phyloP scores from a whole-genome alignment of 768 basidiomycete genomes.

The Fistulinella prunicolor region DNA sequence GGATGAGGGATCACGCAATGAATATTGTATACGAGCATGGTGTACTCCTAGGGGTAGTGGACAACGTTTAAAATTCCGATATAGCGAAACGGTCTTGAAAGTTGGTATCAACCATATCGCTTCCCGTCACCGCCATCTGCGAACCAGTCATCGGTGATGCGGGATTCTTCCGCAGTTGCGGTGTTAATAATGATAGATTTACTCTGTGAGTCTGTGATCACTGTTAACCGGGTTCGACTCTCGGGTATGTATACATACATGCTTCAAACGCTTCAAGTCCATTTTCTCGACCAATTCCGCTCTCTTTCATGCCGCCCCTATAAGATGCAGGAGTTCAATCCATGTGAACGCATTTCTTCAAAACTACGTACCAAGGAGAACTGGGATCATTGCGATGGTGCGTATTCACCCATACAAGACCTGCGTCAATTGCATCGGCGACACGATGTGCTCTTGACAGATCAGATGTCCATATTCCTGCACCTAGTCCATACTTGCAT shows the following conservation, averaged over 20 bases:
- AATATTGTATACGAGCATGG: constrained; percentile 4
- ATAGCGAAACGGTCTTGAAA: background rate
- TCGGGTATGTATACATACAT: constrained; percentile 44
- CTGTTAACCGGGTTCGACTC: constrained; percentile 1
- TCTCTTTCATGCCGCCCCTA: constrained; percentile 90
- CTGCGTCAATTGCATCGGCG: constrained; percentile 64
- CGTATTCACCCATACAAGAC: constrained; percentile 85
- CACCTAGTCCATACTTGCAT: constrained; percentile 78
- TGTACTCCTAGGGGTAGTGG: constrained; percentile 13
- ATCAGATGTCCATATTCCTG: constrained; percentile 76
- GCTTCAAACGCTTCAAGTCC: constrained; percentile 77
- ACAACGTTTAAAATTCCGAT: background rate
- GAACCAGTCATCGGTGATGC: constrained; percentile 74
- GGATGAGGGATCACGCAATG: constrained; percentile 20
- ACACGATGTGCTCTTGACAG: constrained; percentile 75
- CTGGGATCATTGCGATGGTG: constrained; percentile 89
- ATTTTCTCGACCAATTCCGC: constrained; percentile 85
- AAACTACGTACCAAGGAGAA: constrained; percentile 65
- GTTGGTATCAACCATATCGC: constrained; percentile 60
- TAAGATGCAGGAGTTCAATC: constrained; percentile 4
- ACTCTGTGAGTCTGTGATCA: constrained; percentile 68
- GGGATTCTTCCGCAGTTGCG: constrained; percentile 58
- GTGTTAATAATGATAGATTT: constrained; percentile 78
- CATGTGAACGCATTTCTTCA: background rate
- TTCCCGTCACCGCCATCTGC: constrained; percentile 49